Evolutionary conservation across 2,329 filamentous ascomycete species (phyloP).

Genomic region (Cladosporium sp.): DNA sequence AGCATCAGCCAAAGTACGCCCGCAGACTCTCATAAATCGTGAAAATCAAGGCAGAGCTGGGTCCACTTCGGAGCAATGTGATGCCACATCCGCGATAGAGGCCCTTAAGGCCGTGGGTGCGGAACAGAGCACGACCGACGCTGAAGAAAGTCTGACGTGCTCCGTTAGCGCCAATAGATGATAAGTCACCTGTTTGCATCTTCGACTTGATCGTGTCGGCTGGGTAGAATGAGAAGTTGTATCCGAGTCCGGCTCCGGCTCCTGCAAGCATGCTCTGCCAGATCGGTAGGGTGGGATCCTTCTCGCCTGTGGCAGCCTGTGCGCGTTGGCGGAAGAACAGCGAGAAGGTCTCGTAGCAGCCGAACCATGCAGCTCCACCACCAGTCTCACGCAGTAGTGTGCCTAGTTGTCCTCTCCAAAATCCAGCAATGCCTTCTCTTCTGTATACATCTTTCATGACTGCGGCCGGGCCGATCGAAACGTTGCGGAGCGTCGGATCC

Average conservation of each 20-base stretch:
- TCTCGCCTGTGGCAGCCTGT: slow-evolving; percentile 37
- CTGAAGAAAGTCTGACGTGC: slow-evolving; percentile 66
- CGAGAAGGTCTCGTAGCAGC: slow-evolving; percentile 75
- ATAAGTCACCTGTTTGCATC: slow-evolving; percentile 80
- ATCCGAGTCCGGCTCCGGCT: slow-evolving; percentile 84
- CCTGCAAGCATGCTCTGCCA: slow-evolving; percentile 88
- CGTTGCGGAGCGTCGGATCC: slow-evolving; percentile 28
- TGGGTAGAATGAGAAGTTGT: slow-evolving; percentile 97
- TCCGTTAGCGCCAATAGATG: slow-evolving; percentile 51
- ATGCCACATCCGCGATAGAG: slow-evolving; percentile 95
- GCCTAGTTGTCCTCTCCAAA: slow-evolving; percentile 93
- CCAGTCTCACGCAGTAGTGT: slow-evolving; percentile 93
- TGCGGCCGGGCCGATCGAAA: slow-evolving; percentile 54
- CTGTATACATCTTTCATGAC: slow-evolving; percentile 79
- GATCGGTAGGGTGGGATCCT: slow-evolving; percentile 64
- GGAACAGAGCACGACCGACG: slow-evolving; percentile 75
- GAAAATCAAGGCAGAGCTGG: slow-evolving; percentile 98
- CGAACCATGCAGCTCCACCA: slow-evolving; percentile 93
- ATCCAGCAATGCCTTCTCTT: slow-evolving; percentile 78
- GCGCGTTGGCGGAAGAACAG: slow-evolving; percentile 62
- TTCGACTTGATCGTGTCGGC: slow-evolving; percentile 96
- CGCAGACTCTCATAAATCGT: slow-evolving; percentile 90
- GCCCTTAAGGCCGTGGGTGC: slow-evolving; percentile 75
- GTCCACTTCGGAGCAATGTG: slow-evolving; percentile 81
- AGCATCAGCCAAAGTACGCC: slow-evolving; percentile 24